Evolutionary conservation across 257 asterid species (phyloP).

Genomic region (Gentiana dahurica): DNA sequence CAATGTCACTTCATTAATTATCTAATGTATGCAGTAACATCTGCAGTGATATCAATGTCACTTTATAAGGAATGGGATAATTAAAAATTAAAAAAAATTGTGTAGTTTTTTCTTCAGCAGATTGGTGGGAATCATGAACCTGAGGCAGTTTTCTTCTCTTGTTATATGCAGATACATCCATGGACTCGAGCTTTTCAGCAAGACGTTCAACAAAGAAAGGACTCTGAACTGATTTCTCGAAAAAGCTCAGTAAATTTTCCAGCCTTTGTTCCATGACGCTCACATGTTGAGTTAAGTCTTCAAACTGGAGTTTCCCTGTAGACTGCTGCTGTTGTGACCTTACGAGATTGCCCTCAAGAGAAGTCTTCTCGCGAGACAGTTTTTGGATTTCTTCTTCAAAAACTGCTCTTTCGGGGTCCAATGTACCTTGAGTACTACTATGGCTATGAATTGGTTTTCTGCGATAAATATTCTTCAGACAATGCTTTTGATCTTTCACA

Average conservation of each 20-base stretch:
- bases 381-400: conserved; percentile 86
- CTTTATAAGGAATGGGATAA: too few species aligned
- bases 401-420: conserved; percentile 70
- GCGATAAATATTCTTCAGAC: conserved; percentile 79
- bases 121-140: conserved; percentile 19
- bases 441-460: conserved; percentile 98
- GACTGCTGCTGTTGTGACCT: conserved; percentile 53
- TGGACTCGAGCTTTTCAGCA: conserved; percentile 62
- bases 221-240: conserved; percentile 53
- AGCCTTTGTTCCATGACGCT: conserved; percentile 64
- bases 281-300: conserved; percentile 45
- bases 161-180: conserved; percentile 70
- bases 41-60: too few species aligned
- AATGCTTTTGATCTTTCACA: conserved; percentile 79
- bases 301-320: conserved; percentile 49
- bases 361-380: conserved; percentile 59
- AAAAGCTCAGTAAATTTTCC: conserved; percentile 39
- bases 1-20: too few species aligned
- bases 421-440: conserved; percentile 69
- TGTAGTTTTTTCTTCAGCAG: conserved; percentile 26
- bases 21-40: too few species aligned
- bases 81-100: too few species aligned
- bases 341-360: conserved; percentile 41
- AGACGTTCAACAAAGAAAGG: conserved; percentile 59
- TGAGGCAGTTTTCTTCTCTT: conserved; percentile 84